Conservation (phyloP, 2,329 filamentous ascomycete species). For the Nemania sp. region DNA sequence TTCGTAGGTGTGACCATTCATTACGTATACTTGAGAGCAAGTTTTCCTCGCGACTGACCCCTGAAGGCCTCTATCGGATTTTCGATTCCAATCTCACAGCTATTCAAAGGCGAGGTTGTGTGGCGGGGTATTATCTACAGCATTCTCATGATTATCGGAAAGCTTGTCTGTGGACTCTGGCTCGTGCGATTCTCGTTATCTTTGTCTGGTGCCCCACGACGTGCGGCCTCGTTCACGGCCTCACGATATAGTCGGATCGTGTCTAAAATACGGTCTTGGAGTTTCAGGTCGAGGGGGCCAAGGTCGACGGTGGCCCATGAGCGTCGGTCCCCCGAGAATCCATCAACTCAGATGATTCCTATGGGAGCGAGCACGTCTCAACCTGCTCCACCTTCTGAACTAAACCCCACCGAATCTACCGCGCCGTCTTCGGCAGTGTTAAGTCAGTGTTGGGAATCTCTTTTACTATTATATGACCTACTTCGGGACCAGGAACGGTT, state of each 20-base stretch:
- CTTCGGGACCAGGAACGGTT: neutral
- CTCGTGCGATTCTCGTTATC: slow-evolving; percentile 48
- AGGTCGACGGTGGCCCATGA: neutral
- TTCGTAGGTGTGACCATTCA: slow-evolving; percentile 58
- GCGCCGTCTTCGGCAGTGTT: neutral
- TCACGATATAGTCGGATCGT: slow-evolving; percentile 21
- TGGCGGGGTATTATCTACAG: slow-evolving; percentile 78
- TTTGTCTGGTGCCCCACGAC: slow-evolving; percentile 4
- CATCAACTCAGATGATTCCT: neutral
- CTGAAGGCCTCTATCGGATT: slow-evolving; percentile 69
- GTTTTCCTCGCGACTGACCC: slow-evolving; percentile 5
- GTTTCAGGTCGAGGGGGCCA: neutral
- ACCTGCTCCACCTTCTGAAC: neutral
- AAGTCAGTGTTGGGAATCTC: neutral
- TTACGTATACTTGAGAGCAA: neutral
- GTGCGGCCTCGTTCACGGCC: slow-evolving; percentile 9
- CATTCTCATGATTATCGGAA: slow-evolving; percentile 68
- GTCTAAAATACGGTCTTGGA: slow-evolving; percentile 22
- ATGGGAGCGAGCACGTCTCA: neutral
- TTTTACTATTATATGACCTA: neutral
- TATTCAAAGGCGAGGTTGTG: slow-evolving; percentile 66
- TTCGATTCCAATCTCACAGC: slow-evolving; percentile 72
- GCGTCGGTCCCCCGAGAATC: neutral
- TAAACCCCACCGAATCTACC: neutral
- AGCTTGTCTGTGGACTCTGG: slow-evolving; percentile 65